Evolutionary conservation across 345 rosid species (phyloP).

Genomic region (Brassica carinata): DNA sequence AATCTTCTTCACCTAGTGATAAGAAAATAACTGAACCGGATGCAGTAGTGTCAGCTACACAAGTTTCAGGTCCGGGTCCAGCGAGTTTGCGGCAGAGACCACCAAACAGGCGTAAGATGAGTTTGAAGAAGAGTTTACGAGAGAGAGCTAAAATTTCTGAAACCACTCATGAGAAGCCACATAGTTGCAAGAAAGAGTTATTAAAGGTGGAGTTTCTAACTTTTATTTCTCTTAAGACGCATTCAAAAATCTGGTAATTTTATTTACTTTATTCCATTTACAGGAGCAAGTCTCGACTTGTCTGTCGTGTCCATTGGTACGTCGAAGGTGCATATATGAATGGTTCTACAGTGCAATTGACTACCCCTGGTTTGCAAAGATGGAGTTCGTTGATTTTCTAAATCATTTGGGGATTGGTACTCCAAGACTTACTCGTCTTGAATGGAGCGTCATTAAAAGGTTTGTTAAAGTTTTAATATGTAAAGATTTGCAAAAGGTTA

Average conservation of each 20-base stretch:
- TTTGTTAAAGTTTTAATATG: constrained; percentile 21
- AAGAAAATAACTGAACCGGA: constrained; percentile 44
- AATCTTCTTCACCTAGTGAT: constrained; percentile 42
- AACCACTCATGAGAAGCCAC: constrained; percentile 43
- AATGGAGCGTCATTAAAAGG: constrained; percentile 99
- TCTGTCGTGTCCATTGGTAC: constrained; percentile 61
- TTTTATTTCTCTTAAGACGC: constrained; percentile 3
- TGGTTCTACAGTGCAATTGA: constrained; percentile 98
- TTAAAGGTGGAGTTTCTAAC: constrained; percentile 50
- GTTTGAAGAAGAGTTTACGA: constrained; percentile 49
- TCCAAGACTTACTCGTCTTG: constrained; percentile 88
- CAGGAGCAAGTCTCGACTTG: constrained; percentile 72
- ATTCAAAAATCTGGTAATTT: constrained; percentile 24
- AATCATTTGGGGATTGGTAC: constrained; percentile 90
- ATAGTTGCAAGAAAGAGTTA: constrained; percentile 41
- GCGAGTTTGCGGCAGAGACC: constrained; percentile 45
- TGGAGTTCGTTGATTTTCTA: constrained; percentile 86
- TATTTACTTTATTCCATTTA: constrained; percentile 28
- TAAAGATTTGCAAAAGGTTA: constrained; percentile 5
- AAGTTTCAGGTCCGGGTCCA: constrained; percentile 48
- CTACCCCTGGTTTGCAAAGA: constrained; percentile 96
- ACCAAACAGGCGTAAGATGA: constrained; percentile 66
- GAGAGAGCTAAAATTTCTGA: constrained; percentile 48
- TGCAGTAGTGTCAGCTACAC: constrained; percentile 42
- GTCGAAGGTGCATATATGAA: constrained; percentile 87